Evolutionary conservation across 163 green algal species (phyloP), one percentile per base, ranked within the genome.

Genomic region (Volvox carteri): DNA sequence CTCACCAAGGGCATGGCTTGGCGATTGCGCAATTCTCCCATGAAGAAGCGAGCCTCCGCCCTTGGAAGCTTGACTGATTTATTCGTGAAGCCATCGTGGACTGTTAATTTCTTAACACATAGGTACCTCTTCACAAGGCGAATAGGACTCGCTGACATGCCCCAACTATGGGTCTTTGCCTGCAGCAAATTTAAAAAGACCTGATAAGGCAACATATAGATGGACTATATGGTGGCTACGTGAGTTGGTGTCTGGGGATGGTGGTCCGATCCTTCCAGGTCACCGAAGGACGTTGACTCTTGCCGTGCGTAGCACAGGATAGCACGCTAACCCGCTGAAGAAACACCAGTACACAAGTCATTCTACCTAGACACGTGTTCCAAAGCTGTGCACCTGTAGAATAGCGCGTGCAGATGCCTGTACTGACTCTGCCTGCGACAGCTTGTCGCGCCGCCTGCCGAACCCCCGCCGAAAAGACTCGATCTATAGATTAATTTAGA

Each of bases 11-110:
- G 52, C 4, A 39, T 77, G 2, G 44, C 35, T 62, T 92, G 89
- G 25, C 88, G 85, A n/a, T 92, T 89, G 12, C 84, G 77, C 4
- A 92, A 68, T 35, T 92, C 89, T 4, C 89, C 85, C 7, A 90
- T 70, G 58, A 92, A 91, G 42, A 85, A 78, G 25, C 85, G 67
- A 0, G 77, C 89, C 50, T 92, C 84, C 1, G 84, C 81, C 33
- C 81, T 65, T 21, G 81, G 81, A 9, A 88, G 16, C 48, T 88
- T 88, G 28, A 88, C 81, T 41, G 67, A 78, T 25, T 88, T 88
- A 4, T 12, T 60, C 8, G 81, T 80, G 37, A 88, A 88, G 0
- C 81, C 81, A 46, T 88, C 81, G 21, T 46, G 70, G 48, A 73
- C 14, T 0, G 81, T 80, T 42, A 88, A 68, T 33, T 73, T 79